Conservation (phyloP, 106 monocot genomes). For the Phalaenopsis aphrodite region DNA sequence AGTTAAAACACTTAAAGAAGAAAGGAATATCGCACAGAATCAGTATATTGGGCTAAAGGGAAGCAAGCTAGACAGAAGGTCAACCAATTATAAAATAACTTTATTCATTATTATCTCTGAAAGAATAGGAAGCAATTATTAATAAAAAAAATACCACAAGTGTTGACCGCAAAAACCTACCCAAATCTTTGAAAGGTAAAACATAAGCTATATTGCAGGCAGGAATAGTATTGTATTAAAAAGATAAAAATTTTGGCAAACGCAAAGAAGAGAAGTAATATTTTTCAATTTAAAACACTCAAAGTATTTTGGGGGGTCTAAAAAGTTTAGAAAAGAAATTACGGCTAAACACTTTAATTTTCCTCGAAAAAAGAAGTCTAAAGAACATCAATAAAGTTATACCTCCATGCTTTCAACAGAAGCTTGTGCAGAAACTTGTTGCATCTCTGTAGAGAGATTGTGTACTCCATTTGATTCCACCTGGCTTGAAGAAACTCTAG, state of each 20-base stretch:
- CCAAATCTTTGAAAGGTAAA: neutral
- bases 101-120: neutral
- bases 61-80: neutral
- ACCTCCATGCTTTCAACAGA: constrained; percentile 53
- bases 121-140: neutral
- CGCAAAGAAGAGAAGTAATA: neutral
- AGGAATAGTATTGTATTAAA: neutral
- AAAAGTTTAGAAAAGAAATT: neutral
- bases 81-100: neutral
- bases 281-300: neutral
- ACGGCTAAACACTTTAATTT: neutral
- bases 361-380: neutral
- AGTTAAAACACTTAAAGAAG: neutral
- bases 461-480: constrained; percentile 32
- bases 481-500: constrained; percentile 58
- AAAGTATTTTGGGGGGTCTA: neutral
- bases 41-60: neutral
- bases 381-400: neutral
- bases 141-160: neutral
- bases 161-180: neutral
- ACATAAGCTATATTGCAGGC: neutral
- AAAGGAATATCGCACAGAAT: neutral
- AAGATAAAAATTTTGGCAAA: neutral
- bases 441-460: constrained; percentile 34
- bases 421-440: constrained; percentile 25